A percentile compares a stretch with the other conserved stretches of the same genome.
Evolutionary conservation across 2,329 filamentous ascomycete species (phyloP).

Genomic region (Aspergillus fijiensis): DNA sequence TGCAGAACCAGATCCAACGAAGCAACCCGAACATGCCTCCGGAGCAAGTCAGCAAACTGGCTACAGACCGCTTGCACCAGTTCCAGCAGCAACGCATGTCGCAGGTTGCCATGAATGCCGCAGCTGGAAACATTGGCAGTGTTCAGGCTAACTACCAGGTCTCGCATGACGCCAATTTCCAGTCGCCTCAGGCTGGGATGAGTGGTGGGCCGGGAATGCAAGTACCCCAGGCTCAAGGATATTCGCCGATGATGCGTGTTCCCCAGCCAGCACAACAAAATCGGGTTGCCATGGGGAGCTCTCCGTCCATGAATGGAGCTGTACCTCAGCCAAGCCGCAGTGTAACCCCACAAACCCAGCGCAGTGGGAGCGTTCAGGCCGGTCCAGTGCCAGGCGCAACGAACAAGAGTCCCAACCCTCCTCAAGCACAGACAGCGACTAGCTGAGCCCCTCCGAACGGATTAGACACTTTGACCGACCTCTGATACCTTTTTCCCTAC

Average conservation of each 20-base stretch:
- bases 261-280: conserved; percentile 48
- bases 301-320: conserved; percentile 47
- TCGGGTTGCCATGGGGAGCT: conserved; percentile 40
- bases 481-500: conserved; percentile 6
- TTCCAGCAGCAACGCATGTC: conserved; percentile 50
- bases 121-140: conserved; percentile 47
- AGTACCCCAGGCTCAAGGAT: conserved; percentile 50
- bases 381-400: conserved; percentile 34
- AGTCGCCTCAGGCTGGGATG: conserved; percentile 34
- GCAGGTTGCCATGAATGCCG: conserved; percentile 54
- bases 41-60: conserved; percentile 55
- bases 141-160: conserved; percentile 43
- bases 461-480: not conserved
- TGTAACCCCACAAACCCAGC: conserved; percentile 48
- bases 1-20: conserved; percentile 53
- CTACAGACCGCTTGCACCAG: conserved; percentile 52
- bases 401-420: conserved; percentile 44
- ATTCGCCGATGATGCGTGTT: conserved; percentile 55
- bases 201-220: conserved; percentile 42
- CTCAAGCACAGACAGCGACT: conserved; percentile 42
- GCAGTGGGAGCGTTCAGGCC: conserved; percentile 45
- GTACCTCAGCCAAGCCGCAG: conserved; percentile 45
- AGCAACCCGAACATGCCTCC: conserved; percentile 53
- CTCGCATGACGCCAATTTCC: conserved; percentile 40
- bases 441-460: conserved; percentile 23